Conservation (phyloP, 352 stramenopile genomes). For the Phytophthora sp. region DNA sequence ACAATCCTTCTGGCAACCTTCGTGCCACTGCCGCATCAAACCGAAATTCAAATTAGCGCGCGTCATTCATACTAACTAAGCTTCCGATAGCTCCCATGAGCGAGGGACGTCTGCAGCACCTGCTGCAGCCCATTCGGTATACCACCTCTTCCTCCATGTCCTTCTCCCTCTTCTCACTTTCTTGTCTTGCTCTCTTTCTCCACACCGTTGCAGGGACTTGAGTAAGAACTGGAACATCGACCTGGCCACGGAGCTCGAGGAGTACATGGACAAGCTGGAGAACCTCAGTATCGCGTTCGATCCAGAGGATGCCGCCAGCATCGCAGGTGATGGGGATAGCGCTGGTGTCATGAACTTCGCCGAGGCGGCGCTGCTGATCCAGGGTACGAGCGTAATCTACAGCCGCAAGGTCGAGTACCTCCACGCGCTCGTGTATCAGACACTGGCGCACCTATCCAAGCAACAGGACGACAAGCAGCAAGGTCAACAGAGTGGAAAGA, state of each 20-base stretch:
- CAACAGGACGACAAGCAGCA: constrained; percentile 53
- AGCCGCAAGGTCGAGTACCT: constrained; percentile 96
- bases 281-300: constrained; percentile 74
- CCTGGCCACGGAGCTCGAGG: constrained; percentile 87
- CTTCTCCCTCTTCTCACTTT: background rate
- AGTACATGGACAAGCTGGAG: constrained; percentile 92
- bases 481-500: constrained; percentile 8
- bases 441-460: constrained; percentile 80
- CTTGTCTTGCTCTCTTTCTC: background rate
- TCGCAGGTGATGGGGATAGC: constrained; percentile 19
- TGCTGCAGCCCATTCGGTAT: constrained; percentile 88
- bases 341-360: constrained; percentile 90
- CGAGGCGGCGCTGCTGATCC: constrained; percentile 92
- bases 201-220: constrained; percentile 74
- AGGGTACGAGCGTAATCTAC: constrained; percentile 94
- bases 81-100: constrained; percentile 36
- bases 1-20: too few relatives aligned
- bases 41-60: constrained; percentile 13
- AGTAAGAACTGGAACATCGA: constrained; percentile 94
- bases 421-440: constrained; percentile 92
- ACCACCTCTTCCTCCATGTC: constrained; percentile 1
- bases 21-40: background rate
- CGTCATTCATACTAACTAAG: background rate
- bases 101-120: constrained; percentile 77
- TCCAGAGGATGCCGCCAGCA: constrained; percentile 38